Conservation (phyloP, 2,329 filamentous ascomycete species). For the Pseudogymnoascus sp. region DNA sequence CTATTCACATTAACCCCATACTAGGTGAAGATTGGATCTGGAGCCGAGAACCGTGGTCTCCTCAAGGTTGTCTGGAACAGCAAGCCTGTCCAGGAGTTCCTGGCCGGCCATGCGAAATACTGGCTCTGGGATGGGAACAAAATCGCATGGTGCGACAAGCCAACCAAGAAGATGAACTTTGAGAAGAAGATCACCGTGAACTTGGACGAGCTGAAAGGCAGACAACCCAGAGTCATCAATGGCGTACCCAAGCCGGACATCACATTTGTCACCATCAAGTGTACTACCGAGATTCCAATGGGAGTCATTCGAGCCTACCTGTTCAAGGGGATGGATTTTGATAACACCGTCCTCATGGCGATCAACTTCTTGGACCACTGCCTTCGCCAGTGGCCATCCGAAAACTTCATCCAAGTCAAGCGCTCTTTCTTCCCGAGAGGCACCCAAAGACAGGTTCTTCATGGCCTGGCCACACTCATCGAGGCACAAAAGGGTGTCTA, state of each 20-base stretch:
- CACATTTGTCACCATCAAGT: conserved; percentile 54
- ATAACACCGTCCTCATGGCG: conserved; percentile 63
- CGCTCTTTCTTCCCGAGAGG: conserved; percentile 63
- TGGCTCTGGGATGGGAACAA: conserved; percentile 80
- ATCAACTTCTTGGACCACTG: conserved; percentile 90
- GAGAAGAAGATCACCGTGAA: conserved; percentile 48
- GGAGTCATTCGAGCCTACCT: conserved; percentile 60
- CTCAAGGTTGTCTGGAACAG: conserved; percentile 72
- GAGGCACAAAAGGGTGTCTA: conserved; percentile 87
- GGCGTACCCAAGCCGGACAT: conserved; percentile 29
- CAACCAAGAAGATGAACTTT: conserved; percentile 3
- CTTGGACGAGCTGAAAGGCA: conserved; percentile 57
- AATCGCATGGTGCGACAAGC: conserved; percentile 64
- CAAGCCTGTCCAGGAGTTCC: conserved; percentile 44
- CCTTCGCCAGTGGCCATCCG: conserved; percentile 69
- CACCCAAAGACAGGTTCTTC: conserved; percentile 12
- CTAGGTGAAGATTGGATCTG: conserved; percentile 58
- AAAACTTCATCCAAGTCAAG: conserved; percentile 62
- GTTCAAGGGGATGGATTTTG: conserved; percentile 48
- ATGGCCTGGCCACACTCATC: conserved; percentile 54
- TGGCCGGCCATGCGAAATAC: conserved; percentile 38
- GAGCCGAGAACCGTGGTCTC: conserved; percentile 53
- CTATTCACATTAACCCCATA: conserved; percentile 9
- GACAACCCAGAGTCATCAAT: conserved; percentile 30
- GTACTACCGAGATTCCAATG: conserved; percentile 63